Conservation (phyloP, 805 yeast genomes). For the Saccharomycopsis schoenii region DNA sequence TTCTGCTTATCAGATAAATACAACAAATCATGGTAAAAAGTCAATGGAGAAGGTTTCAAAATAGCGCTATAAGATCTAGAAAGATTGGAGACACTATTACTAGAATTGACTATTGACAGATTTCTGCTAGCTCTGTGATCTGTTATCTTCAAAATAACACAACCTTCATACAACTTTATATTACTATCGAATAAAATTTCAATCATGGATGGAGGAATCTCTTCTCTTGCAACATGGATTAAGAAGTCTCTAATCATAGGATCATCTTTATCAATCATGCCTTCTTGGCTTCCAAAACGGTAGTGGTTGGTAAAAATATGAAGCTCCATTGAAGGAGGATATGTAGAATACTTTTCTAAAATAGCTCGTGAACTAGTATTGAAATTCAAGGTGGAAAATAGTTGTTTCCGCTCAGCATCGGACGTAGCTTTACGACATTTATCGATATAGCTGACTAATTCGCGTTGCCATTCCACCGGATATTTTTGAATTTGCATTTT, state of each 20-base stretch:
- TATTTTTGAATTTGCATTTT: constrained; percentile 2
- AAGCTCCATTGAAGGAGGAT: constrained; percentile 74
- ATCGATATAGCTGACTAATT: constrained; percentile 7
- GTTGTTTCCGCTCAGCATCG: background rate
- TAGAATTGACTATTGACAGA: constrained; percentile 4
- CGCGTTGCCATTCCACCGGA: constrained; percentile 15
- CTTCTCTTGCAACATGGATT: constrained; percentile 67
- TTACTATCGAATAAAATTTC: constrained; percentile 86
- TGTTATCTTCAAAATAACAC: constrained; percentile 72
- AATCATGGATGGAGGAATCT: constrained; percentile 80
- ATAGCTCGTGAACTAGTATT: constrained; percentile 42
- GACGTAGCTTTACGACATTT: background rate
- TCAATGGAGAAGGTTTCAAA: constrained; percentile 68
- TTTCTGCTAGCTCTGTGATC: constrained; percentile 50
- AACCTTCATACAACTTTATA: constrained; percentile 79
- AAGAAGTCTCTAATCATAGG: constrained; percentile 73
- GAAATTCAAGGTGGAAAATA: constrained; percentile 7
- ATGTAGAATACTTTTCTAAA: constrained; percentile 63
- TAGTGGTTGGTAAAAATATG: constrained; percentile 90
- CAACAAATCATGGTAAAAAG: constrained; percentile 76
- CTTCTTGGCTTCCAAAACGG: constrained; percentile 85
- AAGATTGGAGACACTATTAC: constrained; percentile 20
- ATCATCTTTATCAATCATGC: constrained; percentile 71
- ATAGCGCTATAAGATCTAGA: constrained; percentile 74
- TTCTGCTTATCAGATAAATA: constrained; percentile 63